Base-by-base conservation (phyloP, 352 stramenopile genomes). In the Phytopythium montanum region DNA sequence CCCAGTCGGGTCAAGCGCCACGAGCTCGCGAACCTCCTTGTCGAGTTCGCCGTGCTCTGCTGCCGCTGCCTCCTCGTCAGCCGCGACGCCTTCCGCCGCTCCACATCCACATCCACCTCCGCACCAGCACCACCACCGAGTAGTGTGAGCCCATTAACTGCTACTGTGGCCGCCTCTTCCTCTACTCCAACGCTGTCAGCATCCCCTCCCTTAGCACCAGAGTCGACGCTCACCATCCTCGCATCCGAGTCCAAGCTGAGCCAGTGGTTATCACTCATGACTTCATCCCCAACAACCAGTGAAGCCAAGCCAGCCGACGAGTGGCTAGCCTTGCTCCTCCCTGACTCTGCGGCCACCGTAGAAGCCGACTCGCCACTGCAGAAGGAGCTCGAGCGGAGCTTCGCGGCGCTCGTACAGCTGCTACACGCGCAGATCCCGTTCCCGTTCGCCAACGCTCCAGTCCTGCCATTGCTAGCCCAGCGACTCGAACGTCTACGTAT, bases 341-440 rank as follows among this genome's bases (percentile, higher is more conserved):
- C 49, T 1, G 49, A 41, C 19, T 36, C 7, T 10, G 31, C 31
- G 31, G 31, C 7, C 31, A 13, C 31, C 5, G 48, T 59, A 12
- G 19, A 33, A 13, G 38, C 38, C 23, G 53, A 81, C 0, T 88
- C 83, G 33, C 76, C 80, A 19, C 68, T 92, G 21, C 83, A 92
- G 55, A 65, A 69, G 39, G 80, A 90, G 53, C 89, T 93, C 48
- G 79, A 93, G 55, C 75, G 73, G 54, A 81, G 76, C 52, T 93
- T 91, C 54, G 70, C 55, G 16, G 60, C 65, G 8, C 72, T 90
- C 6, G 67, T 90, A 16, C 68, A 65, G 12, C 66, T 81, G 25
- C 61, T 90, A 26, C 61, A 56, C 42, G 51, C 55, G 18, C 75
- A 75, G 44, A 66, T 86, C 10, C 52, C 12, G 23, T 57, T 57